These are phyloP conservation scores for Boechera divaricarpa DNA, from an alignment of 345 rosid genomes.

Conservation along the genomic window DNA sequence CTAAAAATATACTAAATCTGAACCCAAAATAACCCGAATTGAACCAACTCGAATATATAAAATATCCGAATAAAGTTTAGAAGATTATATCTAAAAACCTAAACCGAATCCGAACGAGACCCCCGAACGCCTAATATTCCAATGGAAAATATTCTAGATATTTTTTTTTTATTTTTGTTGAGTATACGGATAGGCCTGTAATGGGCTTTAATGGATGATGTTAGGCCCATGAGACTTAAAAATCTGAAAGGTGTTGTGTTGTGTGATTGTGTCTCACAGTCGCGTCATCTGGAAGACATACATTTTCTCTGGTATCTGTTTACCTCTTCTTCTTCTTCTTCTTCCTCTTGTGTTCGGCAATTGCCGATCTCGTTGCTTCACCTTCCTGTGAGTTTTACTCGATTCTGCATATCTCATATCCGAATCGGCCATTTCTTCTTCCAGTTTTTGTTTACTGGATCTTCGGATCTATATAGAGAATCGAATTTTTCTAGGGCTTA, in stretches of 20 bases:
- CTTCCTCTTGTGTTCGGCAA: constrained; percentile 5
- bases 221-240: not conserved
- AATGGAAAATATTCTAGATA: not conserved
- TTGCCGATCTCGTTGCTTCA: constrained; percentile 28
- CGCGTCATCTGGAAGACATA: constrained; percentile 10
- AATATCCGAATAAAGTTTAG: too few species aligned
- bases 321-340: not conserved
- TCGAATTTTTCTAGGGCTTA: constrained; percentile 18
- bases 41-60: too few species aligned
- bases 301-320: constrained; percentile 35
- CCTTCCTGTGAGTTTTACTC: constrained; percentile 22
- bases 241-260: not conserved
- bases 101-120: too few species aligned
- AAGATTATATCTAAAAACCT: too few species aligned
- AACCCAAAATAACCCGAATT: too few species aligned
- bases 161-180: not conserved
- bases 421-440: not conserved
- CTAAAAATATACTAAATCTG: too few species aligned
- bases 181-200: not conserved
- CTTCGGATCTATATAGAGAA: constrained; percentile 25
- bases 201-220: not conserved
- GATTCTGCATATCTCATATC: not conserved
- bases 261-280: not conserved
- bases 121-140: too few species aligned
- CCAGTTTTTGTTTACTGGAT: not conserved